A percentile compares a stretch with the other conserved stretches of the same genome.
Conservation (phyloP, 805 yeast genomes). For the Saccharomycopsis selenospora region DNA sequence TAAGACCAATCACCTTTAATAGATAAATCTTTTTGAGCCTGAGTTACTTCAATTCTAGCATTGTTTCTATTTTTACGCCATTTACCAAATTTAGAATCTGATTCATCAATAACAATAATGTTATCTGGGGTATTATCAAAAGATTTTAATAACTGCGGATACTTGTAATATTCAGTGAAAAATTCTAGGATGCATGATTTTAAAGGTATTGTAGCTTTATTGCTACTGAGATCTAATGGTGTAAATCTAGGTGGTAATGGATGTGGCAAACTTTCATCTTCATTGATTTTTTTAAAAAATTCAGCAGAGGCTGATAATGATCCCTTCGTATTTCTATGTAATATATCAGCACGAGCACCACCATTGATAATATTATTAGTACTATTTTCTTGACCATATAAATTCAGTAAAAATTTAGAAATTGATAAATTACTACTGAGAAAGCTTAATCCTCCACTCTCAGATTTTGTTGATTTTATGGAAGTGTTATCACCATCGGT, state of each 20-base stretch:
- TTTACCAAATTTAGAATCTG: slow-evolving; percentile 17
- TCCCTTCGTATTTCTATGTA: not conserved
- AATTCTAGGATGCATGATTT: slow-evolving; percentile 63
- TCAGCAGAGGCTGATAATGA: not conserved
- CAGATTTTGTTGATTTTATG: not conserved
- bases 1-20: slow-evolving; percentile 81
- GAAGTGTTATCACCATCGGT: not conserved
- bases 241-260: slow-evolving; percentile 24
- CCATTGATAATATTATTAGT: slow-evolving; percentile 1
- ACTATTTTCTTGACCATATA: not conserved
- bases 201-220: slow-evolving; percentile 42
- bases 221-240: slow-evolving; percentile 26
- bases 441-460: not conserved
- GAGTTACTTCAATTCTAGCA: slow-evolving; percentile 77
- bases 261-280: slow-evolving; percentile 9
- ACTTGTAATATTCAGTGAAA: slow-evolving; percentile 86
- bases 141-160: slow-evolving; percentile 53
- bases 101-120: slow-evolving; percentile 17
- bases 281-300: not conserved
- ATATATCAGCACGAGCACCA: too few species aligned
- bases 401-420: not conserved
- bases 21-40: slow-evolving; percentile 78
- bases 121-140: slow-evolving; percentile 18
- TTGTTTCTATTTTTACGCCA: slow-evolving; percentile 94
- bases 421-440: not conserved